Conservation (phyloP, 2,329 filamentous ascomycete genomes). For the Penicillium aurantiogriseum region DNA sequence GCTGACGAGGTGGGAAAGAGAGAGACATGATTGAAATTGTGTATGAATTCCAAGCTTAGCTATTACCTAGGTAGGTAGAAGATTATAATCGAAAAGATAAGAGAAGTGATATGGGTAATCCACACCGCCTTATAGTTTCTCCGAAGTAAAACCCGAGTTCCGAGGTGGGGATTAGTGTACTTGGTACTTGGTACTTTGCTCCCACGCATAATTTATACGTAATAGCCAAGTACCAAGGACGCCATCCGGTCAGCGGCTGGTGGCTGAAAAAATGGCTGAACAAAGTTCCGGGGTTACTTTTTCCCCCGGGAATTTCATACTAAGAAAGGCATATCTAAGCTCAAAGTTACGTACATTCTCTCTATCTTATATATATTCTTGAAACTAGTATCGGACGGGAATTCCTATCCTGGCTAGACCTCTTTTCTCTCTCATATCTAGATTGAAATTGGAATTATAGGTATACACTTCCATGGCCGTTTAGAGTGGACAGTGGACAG, state of each 20-base stretch:
- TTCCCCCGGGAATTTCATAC: not conserved
- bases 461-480: no score
- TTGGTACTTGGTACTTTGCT: constrained; percentile 1
- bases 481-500: not conserved
- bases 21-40: constrained; percentile 24
- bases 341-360: not conserved
- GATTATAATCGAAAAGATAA: not conserved
- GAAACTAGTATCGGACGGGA: not conserved
- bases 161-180: no score
- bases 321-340: not conserved
- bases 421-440: not conserved
- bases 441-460: not conserved
- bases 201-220: not conserved
- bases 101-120: not conserved
- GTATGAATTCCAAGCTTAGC: not conserved
- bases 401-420: not conserved
- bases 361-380: not conserved
- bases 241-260: constrained; percentile 2
- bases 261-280: constrained; percentile 1
- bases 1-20: constrained; percentile 56
- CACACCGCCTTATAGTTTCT: constrained; percentile 4
- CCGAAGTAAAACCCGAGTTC: not conserved
- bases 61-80: no score
- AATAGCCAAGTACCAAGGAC: constrained; percentile 4
- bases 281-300: not conserved